Evolutionary conservation across 805 yeast species (phyloP).

Genomic region (Gaillardinia entomophila): DNA sequence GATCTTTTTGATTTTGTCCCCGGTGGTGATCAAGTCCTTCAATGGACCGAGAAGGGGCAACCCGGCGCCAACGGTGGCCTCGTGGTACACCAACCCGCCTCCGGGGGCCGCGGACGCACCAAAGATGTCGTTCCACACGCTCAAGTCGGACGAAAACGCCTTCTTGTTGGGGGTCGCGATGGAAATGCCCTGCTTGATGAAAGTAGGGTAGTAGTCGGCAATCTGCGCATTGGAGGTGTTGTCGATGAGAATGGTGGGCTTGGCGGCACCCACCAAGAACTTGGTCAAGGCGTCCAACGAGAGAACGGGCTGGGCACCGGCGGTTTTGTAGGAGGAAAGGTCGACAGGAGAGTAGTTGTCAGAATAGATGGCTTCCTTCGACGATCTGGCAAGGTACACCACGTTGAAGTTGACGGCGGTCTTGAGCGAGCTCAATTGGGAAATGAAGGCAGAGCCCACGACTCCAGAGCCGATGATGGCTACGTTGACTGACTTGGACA

Average conservation of each 20-base stretch:
- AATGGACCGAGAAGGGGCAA: constrained; percentile 87
- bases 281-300: constrained; percentile 53
- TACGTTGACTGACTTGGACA: constrained; percentile 34
- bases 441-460: constrained; percentile 87
- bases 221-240: constrained; percentile 83
- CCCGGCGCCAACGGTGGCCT: constrained; percentile 99
- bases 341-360: constrained; percentile 68
- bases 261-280: constrained; percentile 59
- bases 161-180: constrained; percentile 98
- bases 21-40: constrained; percentile 84
- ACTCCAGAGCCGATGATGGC: constrained; percentile 76
- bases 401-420: constrained; percentile 68
- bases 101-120: constrained; percentile 43
- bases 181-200: constrained; percentile 74
- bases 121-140: constrained; percentile 74
- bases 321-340: constrained; percentile 50
- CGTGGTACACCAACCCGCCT: constrained; percentile 85
- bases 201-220: constrained; percentile 71
- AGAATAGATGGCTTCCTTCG: constrained; percentile 63
- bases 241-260: constrained; percentile 83
- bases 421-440: constrained; percentile 64
- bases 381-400: constrained; percentile 67
- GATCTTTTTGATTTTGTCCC: constrained; percentile 84
- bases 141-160: constrained; percentile 79
- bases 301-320: constrained; percentile 42